Evolutionary conservation across 2,329 filamentous ascomycete species (phyloP), one percentile per base, ranked within the genome.

Genomic region (Pestalotiopsis sp.): DNA sequence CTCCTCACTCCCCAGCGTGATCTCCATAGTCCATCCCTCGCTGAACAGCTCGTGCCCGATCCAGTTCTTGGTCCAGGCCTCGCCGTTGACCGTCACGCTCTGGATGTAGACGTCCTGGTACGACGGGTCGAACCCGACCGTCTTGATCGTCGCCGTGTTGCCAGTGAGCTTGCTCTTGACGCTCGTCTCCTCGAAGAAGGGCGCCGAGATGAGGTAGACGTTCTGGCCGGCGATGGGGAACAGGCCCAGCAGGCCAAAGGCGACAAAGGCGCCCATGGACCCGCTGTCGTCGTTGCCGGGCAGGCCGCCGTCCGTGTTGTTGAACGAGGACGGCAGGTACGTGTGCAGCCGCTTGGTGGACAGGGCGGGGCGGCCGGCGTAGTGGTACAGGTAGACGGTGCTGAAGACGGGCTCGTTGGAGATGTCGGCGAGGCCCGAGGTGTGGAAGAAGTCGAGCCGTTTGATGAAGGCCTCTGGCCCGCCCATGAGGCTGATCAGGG

Each of bases 281-380:
- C 89, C 89, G 17, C 83, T 86, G 74, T 91, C 88, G 60, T 91
- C 89, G 72, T 91, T 91, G 0, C 89, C 90, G 0, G 89, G 87
- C 20, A 91, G 84, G 0, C 90, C 89, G 3, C 78, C 79, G 1
- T 85, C 70, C 0, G 86, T 84, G 11, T 84, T 82, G 77, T 90
- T 90, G 81, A 91, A 91, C 45, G 85, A 82, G 0, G 83, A 82
- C 0, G 89, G 89, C 64, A 91, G 90, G 72, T 91, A 91, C 64
- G 80, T 84, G 70, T 90, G 88, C 0, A 85, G 81, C n/a, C 85
- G 84, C 64, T 78, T 76, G 0, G 82, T 77, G 0, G 82, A 84
- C 0, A 84, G 75, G 0, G 78, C 88, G 0, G 89, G 89, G 0
- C 88, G 86, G 0, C 88, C 88, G 0, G 83, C 85, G 71, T 91